phyloP scores from a whole-genome alignment of 495 filamentous ascomycete species.

The Aspergillus campestris region DNA sequence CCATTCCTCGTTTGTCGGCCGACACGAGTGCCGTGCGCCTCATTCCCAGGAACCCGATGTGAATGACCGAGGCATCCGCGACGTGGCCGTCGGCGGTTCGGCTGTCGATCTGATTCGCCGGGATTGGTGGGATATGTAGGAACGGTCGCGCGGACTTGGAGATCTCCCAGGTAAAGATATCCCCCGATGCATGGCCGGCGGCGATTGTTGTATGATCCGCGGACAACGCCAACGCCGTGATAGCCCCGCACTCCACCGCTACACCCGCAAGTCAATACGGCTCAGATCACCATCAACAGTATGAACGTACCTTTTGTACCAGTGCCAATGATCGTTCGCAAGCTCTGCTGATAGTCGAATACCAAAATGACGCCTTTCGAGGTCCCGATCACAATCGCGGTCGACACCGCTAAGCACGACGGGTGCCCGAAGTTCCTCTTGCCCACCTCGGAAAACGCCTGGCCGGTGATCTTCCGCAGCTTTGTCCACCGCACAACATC shows the following conservation, averaged over 20 bases:
- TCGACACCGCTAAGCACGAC: constrained; percentile 84
- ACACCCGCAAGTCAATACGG: background rate
- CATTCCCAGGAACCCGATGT: constrained; percentile 91
- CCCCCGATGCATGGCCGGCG: constrained; percentile 78
- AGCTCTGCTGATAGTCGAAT: constrained; percentile 93
- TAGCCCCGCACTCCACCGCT: constrained; percentile 85
- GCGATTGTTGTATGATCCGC: constrained; percentile 90
- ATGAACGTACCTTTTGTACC: constrained; percentile 72
- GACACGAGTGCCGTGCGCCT: constrained; percentile 94
- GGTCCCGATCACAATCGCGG: constrained; percentile 84
- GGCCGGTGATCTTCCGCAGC: constrained; percentile 76
- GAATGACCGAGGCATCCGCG: constrained; percentile 64
- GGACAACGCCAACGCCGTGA: constrained; percentile 83
- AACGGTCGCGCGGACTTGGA: constrained; percentile 74
- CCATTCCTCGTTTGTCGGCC: constrained; percentile 94
- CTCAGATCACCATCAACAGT: constrained; percentile 2
- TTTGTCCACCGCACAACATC: constrained; percentile 96
- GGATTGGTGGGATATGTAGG: constrained; percentile 73
- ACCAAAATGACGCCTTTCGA: constrained; percentile 89
- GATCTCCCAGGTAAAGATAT: constrained; percentile 97
- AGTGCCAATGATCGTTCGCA: constrained; percentile 88
- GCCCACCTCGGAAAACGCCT: constrained; percentile 90
- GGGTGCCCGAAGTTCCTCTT: constrained; percentile 88
- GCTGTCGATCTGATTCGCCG: constrained; percentile 53
- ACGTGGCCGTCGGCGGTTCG: constrained; percentile 74